These are phyloP conservation scores for Solanum lycopersicoides DNA, from an alignment of 257 asterid species.

Conservation along the genomic window DNA sequence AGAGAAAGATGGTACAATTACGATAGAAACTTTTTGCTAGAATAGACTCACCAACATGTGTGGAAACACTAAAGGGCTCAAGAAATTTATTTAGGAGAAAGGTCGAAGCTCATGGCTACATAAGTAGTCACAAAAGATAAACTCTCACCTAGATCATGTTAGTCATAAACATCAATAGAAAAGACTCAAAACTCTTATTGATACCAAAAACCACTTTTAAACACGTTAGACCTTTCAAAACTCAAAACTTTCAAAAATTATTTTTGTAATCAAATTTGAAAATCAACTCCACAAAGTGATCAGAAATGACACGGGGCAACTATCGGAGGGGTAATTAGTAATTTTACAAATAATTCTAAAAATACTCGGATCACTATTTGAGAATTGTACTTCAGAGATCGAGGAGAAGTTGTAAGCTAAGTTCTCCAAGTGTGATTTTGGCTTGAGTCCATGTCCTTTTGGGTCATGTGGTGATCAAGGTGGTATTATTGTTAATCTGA, in stretches of 20 bases:
- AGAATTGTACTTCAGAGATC: background rate
- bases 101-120: background rate
- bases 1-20: background rate
- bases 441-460: background rate
- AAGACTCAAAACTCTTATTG: background rate
- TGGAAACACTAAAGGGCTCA: background rate
- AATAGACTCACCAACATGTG: background rate
- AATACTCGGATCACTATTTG: background rate
- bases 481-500: background rate
- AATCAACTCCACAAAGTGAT: background rate
- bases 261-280: too few relatives aligned
- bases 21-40: background rate
- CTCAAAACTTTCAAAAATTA: background rate
- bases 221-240: background rate
- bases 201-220: background rate
- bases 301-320: too few relatives aligned
- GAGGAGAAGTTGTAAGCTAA: too few relatives aligned
- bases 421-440: background rate
- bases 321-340: background rate
- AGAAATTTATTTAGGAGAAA: background rate
- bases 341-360: background rate
- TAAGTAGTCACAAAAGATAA: background rate
- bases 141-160: background rate
- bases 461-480: background rate
- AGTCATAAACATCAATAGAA: background rate